Percentiles rank a stretch among this genome's conserved stretches.
Conservation (phyloP, 192 early-diverging fungal species). For the Rhizoclosmatium globosum region DNA sequence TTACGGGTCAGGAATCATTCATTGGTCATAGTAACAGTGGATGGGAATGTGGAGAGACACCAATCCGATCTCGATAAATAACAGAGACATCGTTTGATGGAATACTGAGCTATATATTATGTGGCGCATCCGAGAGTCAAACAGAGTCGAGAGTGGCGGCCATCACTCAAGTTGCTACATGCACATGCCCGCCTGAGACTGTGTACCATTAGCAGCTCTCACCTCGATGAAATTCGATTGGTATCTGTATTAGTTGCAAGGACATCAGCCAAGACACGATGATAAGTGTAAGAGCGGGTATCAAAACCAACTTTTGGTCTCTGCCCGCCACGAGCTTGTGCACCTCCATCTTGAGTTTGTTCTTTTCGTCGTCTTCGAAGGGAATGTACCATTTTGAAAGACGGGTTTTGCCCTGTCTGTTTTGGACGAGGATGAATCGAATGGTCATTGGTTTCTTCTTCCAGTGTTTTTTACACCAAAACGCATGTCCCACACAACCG, state of each 20-base stretch:
- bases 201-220: no score
- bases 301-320: slow-evolving; percentile 90
- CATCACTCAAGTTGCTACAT: no score
- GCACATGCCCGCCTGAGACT: no score
- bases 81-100: no score
- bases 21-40: background rate
- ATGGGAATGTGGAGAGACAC: background rate
- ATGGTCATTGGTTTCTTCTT: slow-evolving; percentile 13
- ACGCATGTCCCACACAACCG: background rate
- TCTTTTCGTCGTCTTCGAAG: slow-evolving; percentile 93
- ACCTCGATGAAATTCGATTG: no score
- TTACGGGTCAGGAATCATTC: background rate
- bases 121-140: no score
- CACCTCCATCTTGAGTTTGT: slow-evolving; percentile 93
- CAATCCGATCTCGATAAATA: slow-evolving; percentile 69
- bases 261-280: no score
- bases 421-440: slow-evolving; percentile 96
- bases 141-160: no score
- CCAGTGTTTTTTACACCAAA: background rate
- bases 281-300: background rate
- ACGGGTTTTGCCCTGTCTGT: slow-evolving; percentile 97
- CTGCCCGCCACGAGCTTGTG: slow-evolving; percentile 95
- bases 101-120: no score
- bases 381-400: slow-evolving; percentile 97
- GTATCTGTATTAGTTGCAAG: no score